Conservation (phyloP, 2,329 filamentous ascomycete genomes). For the Trichothecium sympodiale region DNA sequence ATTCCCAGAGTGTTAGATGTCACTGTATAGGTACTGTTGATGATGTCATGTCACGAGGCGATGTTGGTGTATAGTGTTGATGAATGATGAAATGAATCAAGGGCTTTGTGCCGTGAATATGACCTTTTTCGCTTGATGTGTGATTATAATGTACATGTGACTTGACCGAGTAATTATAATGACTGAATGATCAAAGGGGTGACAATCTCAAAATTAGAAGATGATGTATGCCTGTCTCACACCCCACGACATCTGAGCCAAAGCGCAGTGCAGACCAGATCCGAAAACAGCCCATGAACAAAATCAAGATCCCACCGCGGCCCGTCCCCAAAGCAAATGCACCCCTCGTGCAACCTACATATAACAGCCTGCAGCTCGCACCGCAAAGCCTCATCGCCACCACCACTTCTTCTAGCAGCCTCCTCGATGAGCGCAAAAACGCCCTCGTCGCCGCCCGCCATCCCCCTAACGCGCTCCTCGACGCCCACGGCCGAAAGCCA, state of each 20-base stretch:
- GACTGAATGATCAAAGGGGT: no score
- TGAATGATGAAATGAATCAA: no score
- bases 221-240: no score
- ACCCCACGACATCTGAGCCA: no score
- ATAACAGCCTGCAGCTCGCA: neutral
- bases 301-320: slow-evolving; percentile 7
- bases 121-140: no score
- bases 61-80: no score
- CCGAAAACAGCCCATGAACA: slow-evolving; percentile 5
- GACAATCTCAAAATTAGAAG: no score
- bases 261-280: neutral
- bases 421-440: slow-evolving; percentile 5
- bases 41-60: no score
- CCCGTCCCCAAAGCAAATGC: slow-evolving; percentile 9
- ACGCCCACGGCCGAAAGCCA: slow-evolving; percentile 8
- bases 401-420: slow-evolving; percentile 2
- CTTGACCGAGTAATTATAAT: no score
- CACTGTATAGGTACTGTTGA: no score
- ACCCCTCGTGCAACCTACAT: slow-evolving; percentile 6
- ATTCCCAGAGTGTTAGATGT: slow-evolving; percentile 6
- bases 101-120: no score
- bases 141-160: no score
- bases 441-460: slow-evolving; percentile 1
- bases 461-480: slow-evolving; percentile 4
- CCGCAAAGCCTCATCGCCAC: slow-evolving; percentile 1